Evolutionary conservation across 140 eudicot genomes (phyloP), one percentile per base, ranked within the genome.

Genomic region (Oenanthe javanica): DNA sequence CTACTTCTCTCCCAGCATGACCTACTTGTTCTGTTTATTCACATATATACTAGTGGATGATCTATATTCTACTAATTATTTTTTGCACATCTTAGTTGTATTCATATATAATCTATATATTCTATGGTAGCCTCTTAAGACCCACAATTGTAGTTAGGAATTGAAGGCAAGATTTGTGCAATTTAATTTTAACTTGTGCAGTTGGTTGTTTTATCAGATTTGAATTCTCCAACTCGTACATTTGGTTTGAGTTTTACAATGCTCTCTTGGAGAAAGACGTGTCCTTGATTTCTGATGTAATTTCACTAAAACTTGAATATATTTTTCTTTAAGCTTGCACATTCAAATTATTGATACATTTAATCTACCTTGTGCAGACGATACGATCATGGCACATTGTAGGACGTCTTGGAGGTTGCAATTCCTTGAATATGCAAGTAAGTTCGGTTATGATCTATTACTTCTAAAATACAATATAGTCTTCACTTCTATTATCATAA

Each of bases 361-460:
- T 80, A 77, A 82, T 76, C 23, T 67, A 25, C 23, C 79, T 76
- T 82, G 25, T 77, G 84, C 91, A 95, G 99, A 79, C 96, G 45
- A 81, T 95, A 87, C 93, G 99, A 57, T 85, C 99, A 31, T 95
- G 99, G 99, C 96, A 95, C 86, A 89, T 95, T 64, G 83, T 95
- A 80, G 99, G 97, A 84, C 91, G 99, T 76, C 97, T 95, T 78
- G 99, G 99, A 9, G 99, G 99, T 25, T 95, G 98, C 87, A 95
- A 93, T 82, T 89, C 99, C 43, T 84, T 95, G 91, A 95, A 93
- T 82, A 95, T 95, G 97, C 99, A 95, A 84, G 98, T 94, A 91
- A 84, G 79, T 71, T 52, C 51, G 50, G 49, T 13, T 6, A 6
- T 49, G 23, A 13, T 21, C 45, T 79, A 31, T 64, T 59, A 40